Base-by-base conservation (phyloP, 192 early-diverging fungal species). In the Diversispora eburnea region DNA sequence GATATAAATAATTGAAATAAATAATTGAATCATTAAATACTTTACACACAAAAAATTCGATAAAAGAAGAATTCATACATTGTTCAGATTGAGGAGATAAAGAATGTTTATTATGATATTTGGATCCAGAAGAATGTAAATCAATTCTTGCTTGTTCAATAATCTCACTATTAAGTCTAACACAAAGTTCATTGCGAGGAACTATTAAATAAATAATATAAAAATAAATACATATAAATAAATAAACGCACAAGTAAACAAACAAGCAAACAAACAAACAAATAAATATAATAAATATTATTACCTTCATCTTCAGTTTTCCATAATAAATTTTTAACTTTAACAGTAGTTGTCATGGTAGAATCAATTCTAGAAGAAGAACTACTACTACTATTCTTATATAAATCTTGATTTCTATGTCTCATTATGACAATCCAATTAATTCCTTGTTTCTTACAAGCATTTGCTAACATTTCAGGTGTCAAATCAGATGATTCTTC, bases 361-460 rank as follows among this genome's bases (percentile, higher is more conserved):
- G 68, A 67, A 13, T 81, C 77, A 41, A 78, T 75, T 33, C 59
- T 77, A 57, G 57, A 33, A 33, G 25, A 33, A 33, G 25, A 33
- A 33, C 25, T 63, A n/a, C 75, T 47, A 33, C 25, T 63, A n/a
- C 75, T 47, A 7, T 64, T 54, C 1, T 78, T 77, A 57, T 78
- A 62, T 12, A 61, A 56, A 61, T 83, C 79, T 20, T 79, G 78
- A 66, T 76, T 84, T 59, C 81, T 77, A 59, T 86, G 79, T 66
- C 91, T 93, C 6, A 93, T 76, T 49, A 90, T 91, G 9, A 91
- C 88, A 56, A 93, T 88, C 91, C 91, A 93, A 79, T 89, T 91
- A 71, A 93, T 91, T 19, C 88, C 86, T 58, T 86, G 83, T 33
- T 88, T 85, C 41, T 81, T 79, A 77, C 91, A 93, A 8, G 84